Conservation (phyloP, 805 yeast genomes). For the Candida ascalaphidarum region DNA sequence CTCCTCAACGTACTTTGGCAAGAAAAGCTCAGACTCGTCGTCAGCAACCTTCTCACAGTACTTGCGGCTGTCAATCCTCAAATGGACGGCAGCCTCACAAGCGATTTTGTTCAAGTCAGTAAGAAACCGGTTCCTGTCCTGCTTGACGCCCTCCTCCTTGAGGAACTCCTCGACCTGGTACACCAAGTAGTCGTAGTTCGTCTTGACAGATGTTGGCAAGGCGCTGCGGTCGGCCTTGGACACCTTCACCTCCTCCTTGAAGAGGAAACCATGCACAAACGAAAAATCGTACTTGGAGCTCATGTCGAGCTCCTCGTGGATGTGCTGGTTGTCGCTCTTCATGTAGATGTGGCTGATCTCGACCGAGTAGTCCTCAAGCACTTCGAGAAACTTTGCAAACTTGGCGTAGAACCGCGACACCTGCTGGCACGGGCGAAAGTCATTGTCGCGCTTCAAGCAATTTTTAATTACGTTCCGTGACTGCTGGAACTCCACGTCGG, state of each 20-base stretch:
- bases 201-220: slow-evolving; percentile 21
- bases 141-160: slow-evolving; percentile 5
- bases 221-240: slow-evolving; percentile 16
- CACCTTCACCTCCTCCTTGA: slow-evolving; percentile 16
- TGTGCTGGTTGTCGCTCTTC: slow-evolving; percentile 9
- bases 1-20: slow-evolving; percentile 29
- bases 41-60: slow-evolving; percentile 14
- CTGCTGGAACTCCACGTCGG: slow-evolving; percentile 43
- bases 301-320: slow-evolving; percentile 4
- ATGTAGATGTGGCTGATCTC: slow-evolving; percentile 17
- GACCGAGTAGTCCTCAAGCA: slow-evolving; percentile 38
- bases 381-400: slow-evolving; percentile 29
- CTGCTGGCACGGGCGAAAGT: slow-evolving; percentile 48
- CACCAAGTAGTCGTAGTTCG: slow-evolving; percentile 34
- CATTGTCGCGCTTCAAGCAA: slow-evolving; percentile 76
- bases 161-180: slow-evolving; percentile 27
- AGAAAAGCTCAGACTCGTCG: slow-evolving; percentile 14
- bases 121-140: too few species aligned
- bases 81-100: slow-evolving; percentile 31
- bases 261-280: slow-evolving; percentile 15
- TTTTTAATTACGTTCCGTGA: slow-evolving; percentile 47
- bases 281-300: slow-evolving; percentile 14
- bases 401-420: slow-evolving; percentile 46
- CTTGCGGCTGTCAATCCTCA: slow-evolving; percentile 11
- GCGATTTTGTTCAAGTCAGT: slow-evolving; percentile 26